Conservation (phyloP, 1,284 basidiomycete genomes). For the Cryptococcus maquisensis region DNA sequence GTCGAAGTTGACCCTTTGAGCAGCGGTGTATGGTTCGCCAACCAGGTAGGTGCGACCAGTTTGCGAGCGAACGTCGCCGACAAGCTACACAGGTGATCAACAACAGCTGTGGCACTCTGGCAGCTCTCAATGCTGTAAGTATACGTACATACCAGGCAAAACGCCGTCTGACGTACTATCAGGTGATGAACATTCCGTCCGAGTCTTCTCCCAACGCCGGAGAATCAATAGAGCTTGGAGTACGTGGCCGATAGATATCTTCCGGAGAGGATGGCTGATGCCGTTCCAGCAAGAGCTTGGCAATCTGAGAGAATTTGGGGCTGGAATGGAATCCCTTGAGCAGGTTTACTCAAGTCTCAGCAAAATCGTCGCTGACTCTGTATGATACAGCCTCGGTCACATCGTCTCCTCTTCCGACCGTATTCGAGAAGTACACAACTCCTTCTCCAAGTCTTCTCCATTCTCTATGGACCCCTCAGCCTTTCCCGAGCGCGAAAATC, state of each 20-base stretch:
- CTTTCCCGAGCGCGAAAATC: conserved; percentile 58
- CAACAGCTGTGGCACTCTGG: conserved; percentile 88
- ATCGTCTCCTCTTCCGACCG: conserved; percentile 81
- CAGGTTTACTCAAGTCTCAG: conserved; percentile 20
- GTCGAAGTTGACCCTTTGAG: conserved; percentile 62
- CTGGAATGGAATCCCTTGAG: conserved; percentile 73
- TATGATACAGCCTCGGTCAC: conserved; percentile 63
- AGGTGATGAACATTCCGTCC: conserved; percentile 71
- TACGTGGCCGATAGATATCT: conserved; percentile 11
- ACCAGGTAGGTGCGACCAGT: conserved; percentile 55
- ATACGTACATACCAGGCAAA: background rate
- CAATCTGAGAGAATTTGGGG: conserved; percentile 71
- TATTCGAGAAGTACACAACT: conserved; percentile 78
- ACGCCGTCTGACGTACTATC: background rate
- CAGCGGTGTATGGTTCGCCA: conserved; percentile 76
- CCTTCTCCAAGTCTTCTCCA: conserved; percentile 71
- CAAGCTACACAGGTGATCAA: conserved; percentile 62
- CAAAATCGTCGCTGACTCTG: background rate
- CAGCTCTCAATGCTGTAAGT: conserved; percentile 72
- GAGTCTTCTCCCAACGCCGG: conserved; percentile 14
- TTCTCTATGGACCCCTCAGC: conserved; percentile 67
- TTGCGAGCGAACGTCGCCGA: background rate
- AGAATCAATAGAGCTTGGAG: conserved; percentile 59
- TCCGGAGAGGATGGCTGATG: background rate
- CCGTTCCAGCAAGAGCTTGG: conserved; percentile 56